Evolutionary conservation across 176 grass and related monocot genomes (phyloP), one percentile per base, ranked within the genome.

Genomic region (Tuctoria greenei): DNA sequence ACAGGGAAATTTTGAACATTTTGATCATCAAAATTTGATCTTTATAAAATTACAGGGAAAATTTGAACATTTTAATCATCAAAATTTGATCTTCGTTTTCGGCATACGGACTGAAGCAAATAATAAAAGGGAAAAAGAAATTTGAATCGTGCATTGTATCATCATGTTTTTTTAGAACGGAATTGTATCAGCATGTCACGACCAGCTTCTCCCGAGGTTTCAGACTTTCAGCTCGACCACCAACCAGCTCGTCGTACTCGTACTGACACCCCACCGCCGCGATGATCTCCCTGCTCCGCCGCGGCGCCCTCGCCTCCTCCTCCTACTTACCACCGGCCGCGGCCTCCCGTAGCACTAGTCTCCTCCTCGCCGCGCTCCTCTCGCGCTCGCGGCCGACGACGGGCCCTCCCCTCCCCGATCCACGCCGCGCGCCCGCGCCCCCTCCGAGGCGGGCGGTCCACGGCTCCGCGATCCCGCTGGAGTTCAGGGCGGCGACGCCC

Each of bases 201-300:
- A n/a, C n/a, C n/a, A 3, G 11, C 45, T 16, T 13, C 13, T 3
- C 21, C 38, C 75, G 69, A 79, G 78, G 77, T 82, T 81, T 78
- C 38, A 51, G 64, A 73, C 73, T 82, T 81, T 78, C 38, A 51
- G 64, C 72, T 72, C 25, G 37, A 31, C 77, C 54, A 60, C 38
- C 10, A 39, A 60, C 38, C 10, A 39, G 51, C 31, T 31, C 31
- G 31, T 31, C 31, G 31, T 31, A 31, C 14, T 61, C 13, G 8
- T 24, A 25, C 57, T 73, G 10, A 20, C 40, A 23, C 20, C 36
- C 27, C 35, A 9, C 16, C 38, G 21, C 11, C 72, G 39, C 43
- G 61, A 93, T 98, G 95, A 90, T 80, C 79, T 72, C 70, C 56
- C 79, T 94, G 68, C 57, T 98, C 38, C 91, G 91, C 62, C 81